These are phyloP conservation scores for Mycena crocata DNA, from an alignment of 768 basidiomycete genomes.

Conservation along the genomic window DNA sequence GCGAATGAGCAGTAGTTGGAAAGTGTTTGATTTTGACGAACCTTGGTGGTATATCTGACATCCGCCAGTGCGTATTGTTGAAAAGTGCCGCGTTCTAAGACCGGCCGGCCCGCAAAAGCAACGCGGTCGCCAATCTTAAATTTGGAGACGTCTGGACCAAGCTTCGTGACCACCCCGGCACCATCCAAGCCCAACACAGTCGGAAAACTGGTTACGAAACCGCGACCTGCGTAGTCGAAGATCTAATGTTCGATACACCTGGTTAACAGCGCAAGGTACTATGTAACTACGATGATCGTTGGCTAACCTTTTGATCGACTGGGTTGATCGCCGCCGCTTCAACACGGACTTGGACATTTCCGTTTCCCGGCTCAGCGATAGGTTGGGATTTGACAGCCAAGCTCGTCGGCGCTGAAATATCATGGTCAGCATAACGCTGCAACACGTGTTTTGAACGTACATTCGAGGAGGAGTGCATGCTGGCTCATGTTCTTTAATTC, in stretches of 20 bases:
- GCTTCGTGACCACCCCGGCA: conserved; percentile 51
- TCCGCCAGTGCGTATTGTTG: conserved; percentile 16
- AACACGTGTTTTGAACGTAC: too few species aligned
- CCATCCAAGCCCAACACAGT: conserved; percentile 47
- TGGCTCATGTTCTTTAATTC: too few species aligned
- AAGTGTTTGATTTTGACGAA: not conserved
- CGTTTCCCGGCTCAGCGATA: conserved; percentile 1
- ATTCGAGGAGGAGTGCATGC: too few species aligned
- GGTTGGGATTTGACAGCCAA: not conserved
- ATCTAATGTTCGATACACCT: too few species aligned
- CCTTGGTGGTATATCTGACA: not conserved
- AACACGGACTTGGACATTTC: conserved; percentile 10
- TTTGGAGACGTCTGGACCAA: conserved; percentile 49
- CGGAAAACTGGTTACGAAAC: conserved; percentile 49
- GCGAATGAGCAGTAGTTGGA: not conserved
- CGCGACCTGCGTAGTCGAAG: conserved; percentile 13
- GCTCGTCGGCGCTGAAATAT: too few species aligned
- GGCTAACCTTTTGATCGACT: conserved; percentile 1
- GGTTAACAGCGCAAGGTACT: not conserved
- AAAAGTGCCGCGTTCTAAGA: conserved; percentile 7
- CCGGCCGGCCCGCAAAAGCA: not conserved
- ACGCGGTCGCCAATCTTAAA: conserved; percentile 54
- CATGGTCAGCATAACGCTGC: too few species aligned
- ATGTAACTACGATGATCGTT: not conserved
- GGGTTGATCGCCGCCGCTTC: conserved; percentile 18